These are phyloP conservation scores for Trichophyton verrucosum DNA, from an alignment of 2,329 filamentous ascomycete genomes.

Conservation along the genomic window DNA sequence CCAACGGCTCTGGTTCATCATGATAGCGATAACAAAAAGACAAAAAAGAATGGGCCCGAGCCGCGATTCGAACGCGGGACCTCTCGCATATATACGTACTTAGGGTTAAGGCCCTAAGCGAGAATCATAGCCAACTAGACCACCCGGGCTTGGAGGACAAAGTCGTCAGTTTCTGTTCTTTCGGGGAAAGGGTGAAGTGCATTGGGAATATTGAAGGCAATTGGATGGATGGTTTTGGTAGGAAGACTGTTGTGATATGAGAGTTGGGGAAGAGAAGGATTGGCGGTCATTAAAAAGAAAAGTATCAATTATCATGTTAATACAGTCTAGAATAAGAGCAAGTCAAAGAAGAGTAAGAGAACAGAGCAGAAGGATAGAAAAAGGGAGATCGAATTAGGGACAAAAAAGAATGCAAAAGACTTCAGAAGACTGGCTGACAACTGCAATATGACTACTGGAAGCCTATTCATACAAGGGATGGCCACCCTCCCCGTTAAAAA, in stretches of 20 bases:
- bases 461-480: background rate
- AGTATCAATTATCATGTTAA: background rate
- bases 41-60: constrained; percentile 4
- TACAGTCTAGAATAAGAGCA: background rate
- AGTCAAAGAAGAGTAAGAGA: background rate
- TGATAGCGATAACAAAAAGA: background rate
- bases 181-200: background rate
- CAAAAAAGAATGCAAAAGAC: background rate
- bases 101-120: constrained; percentile 5
- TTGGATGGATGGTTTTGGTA: too few species aligned
- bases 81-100: constrained; percentile 5
- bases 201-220: too few species aligned
- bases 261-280: background rate
- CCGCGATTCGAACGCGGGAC: constrained; percentile 6
- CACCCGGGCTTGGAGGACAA: background rate
- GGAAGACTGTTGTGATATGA: background rate
- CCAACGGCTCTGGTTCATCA: background rate
- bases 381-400: background rate
- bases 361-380: background rate
- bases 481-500: background rate
- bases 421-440: background rate
- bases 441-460: background rate
- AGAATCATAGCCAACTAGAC: constrained; percentile 7
- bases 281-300: background rate
- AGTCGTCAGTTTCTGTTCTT: background rate